Conservation (phyloP, 176 grass and related monocot species). For the Bonia amplexicaulis region DNA sequence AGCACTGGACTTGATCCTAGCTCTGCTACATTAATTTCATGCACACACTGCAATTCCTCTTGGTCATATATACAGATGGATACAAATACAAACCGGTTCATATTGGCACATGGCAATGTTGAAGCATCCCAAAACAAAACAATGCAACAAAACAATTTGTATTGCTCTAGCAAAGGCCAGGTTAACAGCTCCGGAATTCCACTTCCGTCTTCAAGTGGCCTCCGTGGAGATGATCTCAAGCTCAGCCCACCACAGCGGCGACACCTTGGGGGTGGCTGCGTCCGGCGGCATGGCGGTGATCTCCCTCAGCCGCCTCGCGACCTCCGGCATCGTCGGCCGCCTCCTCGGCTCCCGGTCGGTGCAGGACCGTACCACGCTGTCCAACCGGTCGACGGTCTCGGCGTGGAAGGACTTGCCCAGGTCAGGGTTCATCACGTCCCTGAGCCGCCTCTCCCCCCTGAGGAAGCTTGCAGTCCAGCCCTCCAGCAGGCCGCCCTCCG, state of each 20-base stretch:
- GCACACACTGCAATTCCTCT: not conserved
- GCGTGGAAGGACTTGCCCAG: constrained; percentile 35
- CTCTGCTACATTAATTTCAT: not conserved
- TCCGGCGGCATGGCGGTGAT: constrained; percentile 77
- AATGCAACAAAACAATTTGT: not conserved
- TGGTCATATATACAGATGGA: constrained; percentile 13
- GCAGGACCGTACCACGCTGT: constrained; percentile 50
- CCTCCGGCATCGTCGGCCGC: constrained; percentile 49
- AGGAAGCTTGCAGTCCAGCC: constrained; percentile 53
- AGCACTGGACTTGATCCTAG: not conserved
- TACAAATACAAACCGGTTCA: not conserved
- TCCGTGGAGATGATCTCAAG: constrained; percentile 78
- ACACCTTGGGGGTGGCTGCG: constrained; percentile 61
- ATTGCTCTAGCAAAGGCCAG: not conserved
- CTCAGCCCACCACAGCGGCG: constrained; percentile 91
- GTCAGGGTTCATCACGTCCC: constrained; percentile 54
- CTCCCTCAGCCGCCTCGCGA: constrained; percentile 47
- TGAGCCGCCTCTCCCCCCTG: constrained; percentile 37
- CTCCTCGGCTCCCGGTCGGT: constrained; percentile 44
- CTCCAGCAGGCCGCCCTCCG: constrained; percentile 50
- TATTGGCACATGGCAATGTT: not conserved
- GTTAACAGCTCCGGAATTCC: not conserved
- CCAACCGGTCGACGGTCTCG: constrained; percentile 41
- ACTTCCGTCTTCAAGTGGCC: constrained; percentile 22
- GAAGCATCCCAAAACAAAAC: not conserved